phyloP scores from a whole-genome alignment of 2,329 filamentous ascomycete genomes.

The Metarhizium rileyi region DNA sequence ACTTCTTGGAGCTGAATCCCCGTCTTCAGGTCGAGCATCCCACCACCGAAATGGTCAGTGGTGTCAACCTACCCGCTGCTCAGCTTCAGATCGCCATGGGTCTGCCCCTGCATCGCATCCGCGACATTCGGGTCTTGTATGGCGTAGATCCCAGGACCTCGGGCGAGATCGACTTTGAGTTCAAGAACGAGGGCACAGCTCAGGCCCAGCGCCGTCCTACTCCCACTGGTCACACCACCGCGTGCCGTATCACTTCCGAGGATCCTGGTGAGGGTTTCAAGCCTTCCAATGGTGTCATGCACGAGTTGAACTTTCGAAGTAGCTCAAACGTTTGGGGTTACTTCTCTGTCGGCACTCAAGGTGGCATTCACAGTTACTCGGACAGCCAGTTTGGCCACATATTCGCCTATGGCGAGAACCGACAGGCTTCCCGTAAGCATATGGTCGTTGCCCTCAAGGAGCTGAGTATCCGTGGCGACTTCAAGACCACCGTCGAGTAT shows the following conservation, averaged over 20 bases:
- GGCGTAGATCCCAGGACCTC: conserved; percentile 83
- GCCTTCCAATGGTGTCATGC: conserved; percentile 97
- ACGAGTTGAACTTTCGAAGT: conserved; percentile 97
- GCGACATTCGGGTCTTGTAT: conserved; percentile 92
- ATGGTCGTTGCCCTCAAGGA: conserved; percentile 99
- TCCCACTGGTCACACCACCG: conserved; percentile 94
- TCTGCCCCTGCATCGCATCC: conserved; percentile 87
- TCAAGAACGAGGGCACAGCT: conserved; percentile 74
- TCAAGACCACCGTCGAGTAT: conserved; percentile 96
- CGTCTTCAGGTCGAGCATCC: conserved; percentile 99
- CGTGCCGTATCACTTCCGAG: conserved; percentile 97
- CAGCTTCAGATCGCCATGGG: conserved; percentile 99
- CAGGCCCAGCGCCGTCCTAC: conserved; percentile 81
- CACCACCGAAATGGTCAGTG: conserved; percentile 98
- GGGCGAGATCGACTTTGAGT: conserved; percentile 92
- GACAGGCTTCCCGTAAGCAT: conserved; percentile 91
- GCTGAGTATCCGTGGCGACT: conserved; percentile 98
- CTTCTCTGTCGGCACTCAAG: conserved; percentile 94
- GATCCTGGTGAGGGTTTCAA: conserved; percentile 99
- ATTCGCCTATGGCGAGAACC: conserved; percentile 97
- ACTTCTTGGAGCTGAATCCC: conserved; percentile 97
- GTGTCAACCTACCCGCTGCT: conserved; percentile 91
- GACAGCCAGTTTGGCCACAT: conserved; percentile 99
- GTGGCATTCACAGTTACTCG: conserved; percentile 98
- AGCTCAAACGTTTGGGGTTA: conserved; percentile 99